Base-by-base conservation (phyloP, 2,329 filamentous ascomycete species). In the Fusarium musae region DNA sequence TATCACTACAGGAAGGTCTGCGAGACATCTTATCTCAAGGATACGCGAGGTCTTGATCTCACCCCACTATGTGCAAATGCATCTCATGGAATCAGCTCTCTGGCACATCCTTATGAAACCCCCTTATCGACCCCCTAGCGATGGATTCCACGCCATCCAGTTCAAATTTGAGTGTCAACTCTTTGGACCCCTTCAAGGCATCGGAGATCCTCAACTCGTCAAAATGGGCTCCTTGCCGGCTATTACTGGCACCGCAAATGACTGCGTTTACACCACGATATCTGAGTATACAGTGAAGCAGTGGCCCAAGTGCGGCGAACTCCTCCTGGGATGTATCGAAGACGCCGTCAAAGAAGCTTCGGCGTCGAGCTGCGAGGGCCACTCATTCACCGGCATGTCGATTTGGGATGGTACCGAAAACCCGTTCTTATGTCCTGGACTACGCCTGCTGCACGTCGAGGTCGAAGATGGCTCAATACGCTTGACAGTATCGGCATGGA, bases 41-140 rank as follows among this genome's bases (percentile, higher is more conserved):
- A 79, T 83, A 40, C 76, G 76, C 17, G 78, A 76, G 40, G 70
- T 79, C 15, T 65, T 83, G 2, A 57, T 82, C 17, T 81, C 81
- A 1, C 81, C 82, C 5, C 80, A 83, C 40, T 78, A 78, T 56
- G 79, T 83, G 16, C 82, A 83, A 60, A 79, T 82, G 69, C 81
- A 83, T 56, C 66, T 82, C n/a, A 78, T 80, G 72, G 82, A 83
- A 59, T 82, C 82, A 5, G 79, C 82, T 13, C 71, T 82, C 1
- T 83, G 81, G 82, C 78, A 81, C 52, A 78, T 83, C 12, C 70
- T 82, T 9, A 46, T 79, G n/a, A 82, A 75, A 32, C 73, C 78
- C 36, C 77, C 77, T 3, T 77, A 66, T n/a, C 77, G 73, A 21
- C 81, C 81, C 4, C 81, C 81, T 0, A 10, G 59, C 0, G 82